A percentile compares a stretch with the other conserved stretches of the same genome.
Conservation (phyloP, 2,329 filamentous ascomycete genomes). For the Fusarium verticillioides region DNA sequence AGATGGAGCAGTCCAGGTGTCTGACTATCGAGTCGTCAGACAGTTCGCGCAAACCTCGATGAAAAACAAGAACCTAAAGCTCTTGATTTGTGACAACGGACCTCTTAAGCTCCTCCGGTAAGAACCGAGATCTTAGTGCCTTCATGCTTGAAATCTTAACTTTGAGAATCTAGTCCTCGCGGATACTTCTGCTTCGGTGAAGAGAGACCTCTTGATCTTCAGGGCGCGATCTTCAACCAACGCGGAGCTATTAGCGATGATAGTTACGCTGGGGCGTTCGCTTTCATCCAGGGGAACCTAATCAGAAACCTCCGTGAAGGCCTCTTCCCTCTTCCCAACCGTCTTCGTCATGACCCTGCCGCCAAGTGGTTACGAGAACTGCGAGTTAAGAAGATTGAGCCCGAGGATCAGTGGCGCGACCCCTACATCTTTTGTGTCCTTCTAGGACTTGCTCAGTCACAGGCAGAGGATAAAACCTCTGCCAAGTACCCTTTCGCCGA, state of each 20-base stretch:
- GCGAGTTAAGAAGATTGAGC: slow-evolving; percentile 35
- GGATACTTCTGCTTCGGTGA: slow-evolving; percentile 40
- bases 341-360: slow-evolving; percentile 29
- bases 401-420: slow-evolving; percentile 33
- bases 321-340: slow-evolving; percentile 29
- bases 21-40: slow-evolving; percentile 31
- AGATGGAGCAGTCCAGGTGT: neutral
- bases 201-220: slow-evolving; percentile 36
- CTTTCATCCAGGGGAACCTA: slow-evolving; percentile 40
- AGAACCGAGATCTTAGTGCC: neutral
- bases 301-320: slow-evolving; percentile 33
- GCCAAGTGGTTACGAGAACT: slow-evolving; percentile 23
- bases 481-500: neutral
- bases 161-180: slow-evolving; percentile 22
- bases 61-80: slow-evolving; percentile 38
- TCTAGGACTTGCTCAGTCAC: slow-evolving; percentile 39
- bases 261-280: slow-evolving; percentile 26
- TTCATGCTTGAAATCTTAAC: neutral
- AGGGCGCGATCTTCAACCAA: slow-evolving; percentile 35
- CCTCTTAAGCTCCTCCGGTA: slow-evolving; percentile 37
- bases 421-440: slow-evolving; percentile 42
- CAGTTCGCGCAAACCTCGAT: slow-evolving; percentile 34
- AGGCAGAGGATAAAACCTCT: slow-evolving; percentile 20
- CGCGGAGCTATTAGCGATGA: neutral
- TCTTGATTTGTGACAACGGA: slow-evolving; percentile 32